Percentiles rank a stretch among this genome's conserved stretches.
Evolutionary conservation across 2,329 filamentous ascomycete genomes (phyloP).

Genomic region (Acrocalymma vagum): DNA sequence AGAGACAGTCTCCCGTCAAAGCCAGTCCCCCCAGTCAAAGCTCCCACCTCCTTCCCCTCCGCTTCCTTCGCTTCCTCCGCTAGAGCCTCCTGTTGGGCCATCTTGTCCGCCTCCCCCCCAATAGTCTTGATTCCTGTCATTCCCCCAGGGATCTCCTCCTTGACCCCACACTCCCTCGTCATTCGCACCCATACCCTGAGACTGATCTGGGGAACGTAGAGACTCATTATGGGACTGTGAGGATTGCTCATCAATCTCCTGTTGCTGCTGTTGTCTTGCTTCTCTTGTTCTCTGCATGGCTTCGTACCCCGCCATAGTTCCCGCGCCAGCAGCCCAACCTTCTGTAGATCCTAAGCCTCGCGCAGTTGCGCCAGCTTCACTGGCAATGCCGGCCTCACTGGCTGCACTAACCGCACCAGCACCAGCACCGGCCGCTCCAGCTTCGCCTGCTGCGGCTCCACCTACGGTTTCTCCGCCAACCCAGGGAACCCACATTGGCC

Average conservation of each 20-base stretch:
- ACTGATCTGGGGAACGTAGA: slow-evolving; percentile 26
- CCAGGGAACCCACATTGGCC: slow-evolving; percentile 63
- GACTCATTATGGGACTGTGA: slow-evolving; percentile 35
- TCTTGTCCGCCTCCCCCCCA: slow-evolving; percentile 32
- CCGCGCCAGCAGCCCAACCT: slow-evolving; percentile 60
- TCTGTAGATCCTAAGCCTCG: slow-evolving; percentile 50
- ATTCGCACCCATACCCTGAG: slow-evolving; percentile 19
- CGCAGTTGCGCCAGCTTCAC: slow-evolving; percentile 60
- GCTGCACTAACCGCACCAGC: slow-evolving; percentile 50
- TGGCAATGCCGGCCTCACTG: slow-evolving; percentile 49
- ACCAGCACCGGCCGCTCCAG: slow-evolving; percentile 43
- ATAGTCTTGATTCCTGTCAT: slow-evolving; percentile 33
- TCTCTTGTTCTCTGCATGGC: slow-evolving; percentile 65
- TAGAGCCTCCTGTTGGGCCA: no score
- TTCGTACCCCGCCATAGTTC: slow-evolving; percentile 69
- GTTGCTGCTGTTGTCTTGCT: slow-evolving; percentile 18
- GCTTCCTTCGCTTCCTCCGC: slow-evolving; percentile 46
- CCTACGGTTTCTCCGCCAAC: slow-evolving; percentile 50
- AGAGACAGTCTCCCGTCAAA: slow-evolving; percentile 16
- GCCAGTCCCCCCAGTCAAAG: slow-evolving; percentile 35
- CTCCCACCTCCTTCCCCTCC: slow-evolving; percentile 28
- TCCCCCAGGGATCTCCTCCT: slow-evolving; percentile 32
- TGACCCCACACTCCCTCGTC: slow-evolving; percentile 40
- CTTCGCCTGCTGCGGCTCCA: slow-evolving; percentile 47
- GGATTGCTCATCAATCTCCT: slow-evolving; percentile 31